Evolutionary conservation across 108 stramenopile genomes (phyloP).

Genomic region (Schizochytrium sp.): DNA sequence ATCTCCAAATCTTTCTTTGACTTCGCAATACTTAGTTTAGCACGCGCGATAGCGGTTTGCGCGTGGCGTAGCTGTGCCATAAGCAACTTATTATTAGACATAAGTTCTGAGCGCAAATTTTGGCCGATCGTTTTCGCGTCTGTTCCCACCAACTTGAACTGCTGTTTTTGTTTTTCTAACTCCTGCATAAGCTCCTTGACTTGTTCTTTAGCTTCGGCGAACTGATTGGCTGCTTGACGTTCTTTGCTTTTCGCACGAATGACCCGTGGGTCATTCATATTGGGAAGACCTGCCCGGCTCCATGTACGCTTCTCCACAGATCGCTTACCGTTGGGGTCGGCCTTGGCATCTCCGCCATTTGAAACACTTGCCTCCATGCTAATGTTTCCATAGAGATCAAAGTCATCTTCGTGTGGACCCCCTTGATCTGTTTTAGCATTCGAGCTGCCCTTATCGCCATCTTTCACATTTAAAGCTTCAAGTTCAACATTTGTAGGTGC

Average conservation of each 20-base stretch:
- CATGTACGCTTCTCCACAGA: conserved; percentile 51
- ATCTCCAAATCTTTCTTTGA: conserved; percentile 2
- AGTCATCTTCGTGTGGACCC: not conserved
- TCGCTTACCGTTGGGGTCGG: not conserved
- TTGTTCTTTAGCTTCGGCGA: conserved; percentile 5
- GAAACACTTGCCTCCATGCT: not conserved
- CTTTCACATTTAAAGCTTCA: too few relatives aligned
- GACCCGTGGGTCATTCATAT: conserved; percentile 13
- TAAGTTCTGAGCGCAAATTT: conserved; percentile 37
- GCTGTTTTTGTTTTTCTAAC: conserved; percentile 42
- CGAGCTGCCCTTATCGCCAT: too few relatives aligned
- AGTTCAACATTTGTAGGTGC: too few relatives aligned
- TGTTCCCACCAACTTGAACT: conserved; percentile 16
- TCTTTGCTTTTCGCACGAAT: conserved; percentile 7
- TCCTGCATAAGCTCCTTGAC: conserved; percentile 28
- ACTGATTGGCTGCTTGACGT: conserved; percentile 53
- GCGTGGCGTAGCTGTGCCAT: conserved; percentile 49
- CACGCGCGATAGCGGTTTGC: not conserved
- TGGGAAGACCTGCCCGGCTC: conserved; percentile 55
- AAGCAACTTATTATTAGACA: conserved; percentile 35
- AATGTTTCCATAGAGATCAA: not conserved
- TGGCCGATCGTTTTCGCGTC: conserved; percentile 43
- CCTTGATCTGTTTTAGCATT: too few relatives aligned
- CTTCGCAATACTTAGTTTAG: not conserved
- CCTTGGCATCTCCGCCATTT: not conserved